Evolutionary conservation across 495 filamentous ascomycete species (phyloP), one percentile per base, ranked within the genome.

Genomic region (Apodospora peruviana): DNA sequence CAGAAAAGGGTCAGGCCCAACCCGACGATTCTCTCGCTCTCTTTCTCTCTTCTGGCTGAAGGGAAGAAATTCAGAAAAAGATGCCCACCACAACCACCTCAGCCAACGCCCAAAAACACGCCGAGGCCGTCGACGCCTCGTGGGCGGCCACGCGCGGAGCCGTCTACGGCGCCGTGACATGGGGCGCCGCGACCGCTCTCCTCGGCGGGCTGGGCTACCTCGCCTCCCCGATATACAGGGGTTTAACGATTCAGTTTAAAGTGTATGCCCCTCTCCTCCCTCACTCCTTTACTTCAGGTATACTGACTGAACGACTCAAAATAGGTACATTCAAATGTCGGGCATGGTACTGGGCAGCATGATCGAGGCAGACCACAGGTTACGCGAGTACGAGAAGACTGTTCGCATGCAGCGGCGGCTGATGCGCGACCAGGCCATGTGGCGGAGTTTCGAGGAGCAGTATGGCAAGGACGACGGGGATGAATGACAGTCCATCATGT

Each of bases 241-340:
- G 85, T 0, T 61, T 95, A 54, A 96, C 90, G 2, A 71, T 90
- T 17, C 90, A 95, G 63, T 96, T 95, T 68, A 96, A 95, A 71
- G 81, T 91, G 73, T 88, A 77, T 53, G 81, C 68, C 7, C 11
- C 19, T 32, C 19, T 36, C 17, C n/a, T 7, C n/a, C n/a, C n/a
- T 10, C 19, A 18, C 12, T 32, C 32, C 20, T 3, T 48, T 27
- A 11, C n/a, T 32, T 52, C 23, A 25, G 10, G 40, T 51, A 25
- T 36, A 18, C 40, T 4, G 11, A 9, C 24, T 21, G n/a, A 18
- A 8, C 8, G 10, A 21, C 20, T 5, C 1, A 22, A 41, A 22
- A 41, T 22, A 86, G 82, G 42, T 94, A 89, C 56, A 68, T 96
- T 22, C 90, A 95, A 61, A 87, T 95, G 72, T 88, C 85, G 18